A percentile compares a stretch with the other conserved stretches of the same genome.
phyloP scores from a whole-genome alignment of 2,329 filamentous ascomycete species.

The Calonectria pauciramosa region DNA sequence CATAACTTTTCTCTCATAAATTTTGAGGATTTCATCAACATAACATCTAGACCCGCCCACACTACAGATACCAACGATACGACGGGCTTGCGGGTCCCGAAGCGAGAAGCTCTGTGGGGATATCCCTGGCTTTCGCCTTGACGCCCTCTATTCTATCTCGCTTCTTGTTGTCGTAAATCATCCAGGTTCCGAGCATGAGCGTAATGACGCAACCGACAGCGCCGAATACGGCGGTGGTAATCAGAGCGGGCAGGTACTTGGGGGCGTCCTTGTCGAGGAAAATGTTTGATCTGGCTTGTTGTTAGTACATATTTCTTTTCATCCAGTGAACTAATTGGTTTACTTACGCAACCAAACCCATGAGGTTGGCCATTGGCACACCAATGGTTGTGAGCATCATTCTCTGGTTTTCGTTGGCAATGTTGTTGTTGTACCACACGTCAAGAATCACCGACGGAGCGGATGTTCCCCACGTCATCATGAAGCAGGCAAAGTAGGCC shows the following conservation, averaged over 20 bases:
- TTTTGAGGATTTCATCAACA: not conserved
- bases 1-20: not conserved
- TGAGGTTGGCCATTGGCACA: conserved; percentile 82
- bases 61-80: conserved; percentile 25
- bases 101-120: conserved; percentile 24
- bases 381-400: conserved; percentile 79
- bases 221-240: conserved; percentile 28
- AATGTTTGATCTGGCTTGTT: conserved; percentile 20
- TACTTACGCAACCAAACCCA: conserved; percentile 50
- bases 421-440: conserved; percentile 84
- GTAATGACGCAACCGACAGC: conserved; percentile 21
- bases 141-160: conserved; percentile 19
- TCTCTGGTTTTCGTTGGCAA: conserved; percentile 81
- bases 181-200: conserved; percentile 19
- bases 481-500: conserved; percentile 83
- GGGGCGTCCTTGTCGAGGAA: conserved; percentile 28
- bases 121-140: conserved; percentile 23
- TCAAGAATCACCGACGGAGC: conserved; percentile 79
- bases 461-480: conserved; percentile 86
- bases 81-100: conserved; percentile 21
- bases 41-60: not conserved
- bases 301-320: not conserved
- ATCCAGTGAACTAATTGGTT: not conserved
- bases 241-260: conserved; percentile 25
- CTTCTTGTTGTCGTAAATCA: conserved; percentile 24